Evolutionary conservation across 2,329 filamentous ascomycete species (phyloP), one percentile per base, ranked within the genome.

Genomic region (Endocalyx cinctus): DNA sequence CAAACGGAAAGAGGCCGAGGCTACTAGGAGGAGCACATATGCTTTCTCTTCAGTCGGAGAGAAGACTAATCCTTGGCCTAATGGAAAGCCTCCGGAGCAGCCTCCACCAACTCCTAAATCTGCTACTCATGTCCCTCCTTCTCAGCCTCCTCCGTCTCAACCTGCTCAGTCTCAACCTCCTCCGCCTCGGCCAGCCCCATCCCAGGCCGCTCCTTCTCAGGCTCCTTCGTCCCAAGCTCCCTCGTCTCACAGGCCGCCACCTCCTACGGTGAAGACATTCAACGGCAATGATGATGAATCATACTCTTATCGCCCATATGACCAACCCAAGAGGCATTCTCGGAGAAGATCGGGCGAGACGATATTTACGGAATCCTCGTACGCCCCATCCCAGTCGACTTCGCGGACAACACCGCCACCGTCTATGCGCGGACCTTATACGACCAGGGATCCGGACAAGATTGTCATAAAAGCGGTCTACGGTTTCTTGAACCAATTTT

Each of bases 401-500:
- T 74, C 86, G 10, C 79, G 80, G 37, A 94, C 89, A 6, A 87
- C 86, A 5, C 86, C 89, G 7, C 87, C 89, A 12, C 82, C 85
- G 2, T 88, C 84, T 4, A 74, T 82, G 44, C 78, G 85, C 29
- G 79, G 81, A 2, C 77, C 86, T 3, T 97, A 96, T 62, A 75
- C 79, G 22, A 96, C 88, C 17, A 86, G 85, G 45, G 87, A 97
- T 56, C 89, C 90, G 1, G 81, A 94, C 65, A 98, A 98, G 72
- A 92, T 98, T 55, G 82, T 95, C 42, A 90, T 98, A 61, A 84
- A 84, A 53, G 92, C 83, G 10, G 92, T 97, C 4, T 97, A 94
- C 57, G 73, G 84, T 35, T 97, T 94, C 70, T 89, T 88, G 62
- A 92, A 94, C 58, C 77, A 86, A 37, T 94, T 87, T 51, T 80